phyloP scores from a whole-genome alignment of 1,139 yeast species.

The Zygoascus meyerae region DNA sequence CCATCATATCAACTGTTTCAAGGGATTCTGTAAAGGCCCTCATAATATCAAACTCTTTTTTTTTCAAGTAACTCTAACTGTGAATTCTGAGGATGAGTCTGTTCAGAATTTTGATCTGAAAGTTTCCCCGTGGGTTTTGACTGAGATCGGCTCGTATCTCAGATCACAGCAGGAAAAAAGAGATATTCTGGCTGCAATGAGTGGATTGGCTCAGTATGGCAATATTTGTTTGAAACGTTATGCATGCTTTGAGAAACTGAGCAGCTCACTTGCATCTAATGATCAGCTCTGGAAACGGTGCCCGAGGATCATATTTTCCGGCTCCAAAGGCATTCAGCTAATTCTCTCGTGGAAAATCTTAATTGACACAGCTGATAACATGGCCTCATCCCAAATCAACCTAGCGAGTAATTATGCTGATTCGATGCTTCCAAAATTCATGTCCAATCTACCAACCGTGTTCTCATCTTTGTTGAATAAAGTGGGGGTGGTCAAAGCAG shows the following conservation, averaged over 20 bases:
- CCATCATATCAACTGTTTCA: slow-evolving; percentile 15
- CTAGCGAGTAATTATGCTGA: slow-evolving; percentile 1
- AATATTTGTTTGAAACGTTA: slow-evolving; percentile 19
- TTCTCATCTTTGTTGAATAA: slow-evolving; percentile 15
- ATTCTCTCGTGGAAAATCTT: slow-evolving; percentile 17
- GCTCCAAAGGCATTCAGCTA: slow-evolving; percentile 9
- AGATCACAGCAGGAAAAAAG: slow-evolving; percentile 10
- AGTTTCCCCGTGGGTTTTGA: slow-evolving; percentile 19
- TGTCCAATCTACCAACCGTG: slow-evolving; percentile 8
- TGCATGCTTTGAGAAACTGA: slow-evolving; percentile 18
- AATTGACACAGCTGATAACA: slow-evolving; percentile 9
- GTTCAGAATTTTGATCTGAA: slow-evolving; percentile 13
- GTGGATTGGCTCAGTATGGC: slow-evolving; percentile 24
- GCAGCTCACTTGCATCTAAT: slow-evolving; percentile 7
- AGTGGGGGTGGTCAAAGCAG: slow-evolving; percentile 19
- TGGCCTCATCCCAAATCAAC: slow-evolving; percentile 10
- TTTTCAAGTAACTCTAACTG: slow-evolving; percentile 17
- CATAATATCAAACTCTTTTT: slow-evolving; percentile 12
- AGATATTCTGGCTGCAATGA: slow-evolving; percentile 20
- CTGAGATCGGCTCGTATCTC: slow-evolving; percentile 20
- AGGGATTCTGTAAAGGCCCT: slow-evolving; percentile 15
- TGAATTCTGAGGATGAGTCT: slow-evolving; percentile 15
- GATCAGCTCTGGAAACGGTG: slow-evolving; percentile 22
- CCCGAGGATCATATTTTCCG: slow-evolving; percentile 14
- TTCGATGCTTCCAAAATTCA: not conserved